Conservation (phyloP, 2,329 filamentous ascomycete species). For the Orbilia blumenaviensis region DNA sequence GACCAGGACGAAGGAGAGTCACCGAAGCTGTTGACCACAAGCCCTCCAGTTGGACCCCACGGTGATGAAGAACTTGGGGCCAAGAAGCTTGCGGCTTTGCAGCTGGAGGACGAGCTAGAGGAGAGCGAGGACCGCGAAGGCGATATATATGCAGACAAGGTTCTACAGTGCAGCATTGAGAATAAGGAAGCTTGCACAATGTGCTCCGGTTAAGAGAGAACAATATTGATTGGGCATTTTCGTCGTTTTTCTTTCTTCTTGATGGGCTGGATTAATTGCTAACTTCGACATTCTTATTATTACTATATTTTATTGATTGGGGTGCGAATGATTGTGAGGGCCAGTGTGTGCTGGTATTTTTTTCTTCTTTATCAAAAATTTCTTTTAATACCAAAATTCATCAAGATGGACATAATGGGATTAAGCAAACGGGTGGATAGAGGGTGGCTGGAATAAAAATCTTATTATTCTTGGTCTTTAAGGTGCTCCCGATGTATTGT, state of each 20-base stretch:
- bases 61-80: conserved; percentile 69
- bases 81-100: conserved; percentile 63
- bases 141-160: conserved; percentile 95
- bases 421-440: no score
- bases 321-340: no score
- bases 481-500: no score
- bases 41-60: conserved; percentile 70
- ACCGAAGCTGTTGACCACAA: conserved; percentile 78
- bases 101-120: conserved; percentile 77
- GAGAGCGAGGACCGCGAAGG: conserved; percentile 79
- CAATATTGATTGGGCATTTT: not conserved
- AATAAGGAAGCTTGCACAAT: conserved; percentile 94
- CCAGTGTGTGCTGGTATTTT: no score
- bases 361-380: no score
- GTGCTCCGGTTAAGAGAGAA: conserved; percentile 81
- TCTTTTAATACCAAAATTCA: no score
- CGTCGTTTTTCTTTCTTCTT: not conserved
- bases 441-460: no score
- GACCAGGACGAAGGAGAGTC: conserved; percentile 80
- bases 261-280: not conserved
- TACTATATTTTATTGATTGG: no score
- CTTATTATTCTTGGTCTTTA: no score
- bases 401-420: no score
- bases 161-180: conserved; percentile 94
- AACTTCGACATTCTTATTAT: no score